Evolutionary conservation across 306 rosid species (phyloP).

Genomic region (Rubus idaeus): DNA sequence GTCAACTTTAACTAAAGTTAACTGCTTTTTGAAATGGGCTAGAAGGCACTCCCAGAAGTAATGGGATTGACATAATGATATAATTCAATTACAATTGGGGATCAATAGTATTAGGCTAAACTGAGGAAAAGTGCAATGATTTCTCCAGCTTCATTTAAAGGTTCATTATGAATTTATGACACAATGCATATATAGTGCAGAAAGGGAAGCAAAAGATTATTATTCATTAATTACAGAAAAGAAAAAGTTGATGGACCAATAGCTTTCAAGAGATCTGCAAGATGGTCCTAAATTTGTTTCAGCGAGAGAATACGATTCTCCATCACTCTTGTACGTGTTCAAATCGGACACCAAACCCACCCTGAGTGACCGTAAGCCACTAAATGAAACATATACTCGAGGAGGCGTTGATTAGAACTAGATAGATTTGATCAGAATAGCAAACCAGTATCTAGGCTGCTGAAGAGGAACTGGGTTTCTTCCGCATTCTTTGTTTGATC

Average conservation of each 20-base stretch:
- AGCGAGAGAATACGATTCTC: not conserved
- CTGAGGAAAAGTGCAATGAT: not conserved
- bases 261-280: not conserved
- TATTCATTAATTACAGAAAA: not conserved
- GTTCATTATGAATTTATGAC: not conserved
- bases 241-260: not conserved
- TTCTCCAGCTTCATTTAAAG: not conserved
- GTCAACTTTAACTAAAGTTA: not conserved
- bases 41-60: too few relatives aligned
- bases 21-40: not conserved
- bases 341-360: too few relatives aligned
- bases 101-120: not conserved
- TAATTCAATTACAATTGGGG: not conserved
- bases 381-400: not conserved
- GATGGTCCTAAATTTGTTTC: not conserved
- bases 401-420: not conserved
- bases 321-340: too few relatives aligned
- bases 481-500: slow-evolving; percentile 62
- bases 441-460: not conserved
- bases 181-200: not conserved
- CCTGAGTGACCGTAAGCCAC: too few relatives aligned
- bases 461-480: slow-evolving; percentile 32
- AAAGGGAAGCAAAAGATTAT: not conserved
- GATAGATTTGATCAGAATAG: not conserved
- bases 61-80: not conserved